phyloP scores from a whole-genome alignment of 331 rosid genomes.

The Malus hybrid region DNA sequence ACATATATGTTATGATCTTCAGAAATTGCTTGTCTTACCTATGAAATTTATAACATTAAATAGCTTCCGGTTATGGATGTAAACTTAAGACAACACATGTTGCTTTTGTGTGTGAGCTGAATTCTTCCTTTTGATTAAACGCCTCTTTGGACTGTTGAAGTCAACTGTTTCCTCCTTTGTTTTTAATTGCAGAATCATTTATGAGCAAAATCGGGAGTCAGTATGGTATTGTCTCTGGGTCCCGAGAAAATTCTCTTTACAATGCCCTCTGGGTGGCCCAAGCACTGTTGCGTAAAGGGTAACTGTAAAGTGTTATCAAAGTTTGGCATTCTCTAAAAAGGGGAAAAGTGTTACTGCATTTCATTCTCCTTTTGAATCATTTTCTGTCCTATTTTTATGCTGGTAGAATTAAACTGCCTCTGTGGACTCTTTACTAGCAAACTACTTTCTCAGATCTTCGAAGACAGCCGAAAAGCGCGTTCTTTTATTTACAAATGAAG shows the following conservation, averaged over 20 bases:
- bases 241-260: conserved; percentile 77
- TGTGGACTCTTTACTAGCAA: conserved; percentile 7
- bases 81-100: not conserved
- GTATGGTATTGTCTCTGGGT: conserved; percentile 60
- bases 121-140: not conserved
- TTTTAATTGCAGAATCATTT: conserved; percentile 50
- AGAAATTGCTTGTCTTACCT: not conserved
- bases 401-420: not conserved
- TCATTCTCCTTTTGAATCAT: conserved; percentile 1
- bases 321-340: not conserved
- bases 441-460: conserved; percentile 49
- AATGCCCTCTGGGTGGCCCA: conserved; percentile 95
- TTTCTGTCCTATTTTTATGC: not conserved
- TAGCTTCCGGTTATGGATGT: not conserved
- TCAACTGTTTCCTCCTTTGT: not conserved
- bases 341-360: not conserved
- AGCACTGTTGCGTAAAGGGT: conserved; percentile 93
- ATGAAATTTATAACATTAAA: not conserved
- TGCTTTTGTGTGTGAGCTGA: not conserved
- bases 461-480: conserved; percentile 74
- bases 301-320: not conserved
- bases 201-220: conserved; percentile 70
- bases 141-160: not conserved
- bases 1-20: not conserved
- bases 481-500: conserved; percentile 88